A percentile compares a stretch with the other conserved stretches of the same genome.
These are phyloP conservation scores for Scenedesmus sp. DNA, from an alignment of 163 green algal species.

Conservation along the genomic window DNA sequence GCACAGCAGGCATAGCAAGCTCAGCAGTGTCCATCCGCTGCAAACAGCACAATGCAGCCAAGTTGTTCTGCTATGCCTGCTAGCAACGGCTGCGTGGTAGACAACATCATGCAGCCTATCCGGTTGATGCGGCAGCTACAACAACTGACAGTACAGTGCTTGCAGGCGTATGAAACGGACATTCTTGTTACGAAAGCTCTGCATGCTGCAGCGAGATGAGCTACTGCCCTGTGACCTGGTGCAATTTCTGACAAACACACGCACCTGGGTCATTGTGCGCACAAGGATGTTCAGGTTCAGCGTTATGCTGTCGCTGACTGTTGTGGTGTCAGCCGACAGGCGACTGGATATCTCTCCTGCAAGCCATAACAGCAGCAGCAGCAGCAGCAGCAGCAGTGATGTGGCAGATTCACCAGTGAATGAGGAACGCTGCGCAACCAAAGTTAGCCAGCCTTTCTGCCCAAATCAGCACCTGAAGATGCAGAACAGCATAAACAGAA, in stretches of 20 bases:
- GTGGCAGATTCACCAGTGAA: too few relatives aligned
- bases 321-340: conserved; percentile 85
- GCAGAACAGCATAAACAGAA: too few relatives aligned
- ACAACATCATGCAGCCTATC: too few relatives aligned
- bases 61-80: not conserved
- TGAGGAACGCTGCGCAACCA: too few relatives aligned
- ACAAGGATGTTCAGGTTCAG: conserved; percentile 92
- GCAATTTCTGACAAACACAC: not conserved
- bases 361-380: not conserved
- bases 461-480: too few relatives aligned
- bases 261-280: conserved; percentile 67
- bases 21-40: not conserved
- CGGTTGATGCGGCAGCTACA: not conserved
- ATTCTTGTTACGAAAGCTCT: not conserved
- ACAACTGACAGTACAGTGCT: too few relatives aligned
- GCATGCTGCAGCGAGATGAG: not conserved
- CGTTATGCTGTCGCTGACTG: conserved; percentile 81
- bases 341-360: conserved; percentile 81
- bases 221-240: not conserved
- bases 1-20: not conserved
- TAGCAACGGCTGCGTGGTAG: too few relatives aligned
- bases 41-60: not conserved
- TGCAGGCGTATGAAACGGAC: not conserved
- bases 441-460: too few relatives aligned
- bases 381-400: not conserved